These are phyloP conservation scores for Adansonia gregorii DNA, from an alignment of 441 rosid genomes.

Conservation along the genomic window DNA sequence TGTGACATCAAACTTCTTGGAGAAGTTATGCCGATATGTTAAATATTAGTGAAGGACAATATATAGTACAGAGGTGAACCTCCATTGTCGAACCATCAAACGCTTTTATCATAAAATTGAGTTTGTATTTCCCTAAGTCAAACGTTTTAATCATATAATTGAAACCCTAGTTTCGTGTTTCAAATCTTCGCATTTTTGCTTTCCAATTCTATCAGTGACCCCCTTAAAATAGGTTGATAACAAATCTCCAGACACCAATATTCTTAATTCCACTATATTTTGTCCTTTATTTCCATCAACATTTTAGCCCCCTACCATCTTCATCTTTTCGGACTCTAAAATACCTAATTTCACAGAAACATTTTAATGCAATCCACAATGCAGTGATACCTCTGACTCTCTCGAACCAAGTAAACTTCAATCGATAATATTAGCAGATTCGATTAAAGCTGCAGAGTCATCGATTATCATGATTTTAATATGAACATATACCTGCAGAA, in stretches of 20 bases:
- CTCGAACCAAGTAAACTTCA: conserved; percentile 97
- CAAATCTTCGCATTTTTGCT: neutral
- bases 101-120: neutral
- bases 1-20: conserved; percentile 7
- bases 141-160: neutral
- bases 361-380: neutral
- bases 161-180: neutral
- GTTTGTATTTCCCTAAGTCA: too few species aligned
- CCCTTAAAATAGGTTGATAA: neutral
- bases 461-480: conserved; percentile 93
- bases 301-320: neutral
- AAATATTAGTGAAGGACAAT: neutral
- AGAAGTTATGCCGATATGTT: neutral
- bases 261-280: neutral
- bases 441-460: conserved; percentile 71
- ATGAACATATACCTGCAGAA: conserved; percentile 86
- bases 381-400: conserved; percentile 83
- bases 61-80: neutral
- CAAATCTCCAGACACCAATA: neutral
- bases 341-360: neutral
- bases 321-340: neutral
- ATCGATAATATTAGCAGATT: conserved; percentile 95
- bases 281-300: neutral
- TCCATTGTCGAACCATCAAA: conserved; percentile 1
- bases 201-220: neutral